These are phyloP conservation scores for Aristolochia californica DNA, from an alignment of 164 flowering plant genomes.

Conservation along the genomic window DNA sequence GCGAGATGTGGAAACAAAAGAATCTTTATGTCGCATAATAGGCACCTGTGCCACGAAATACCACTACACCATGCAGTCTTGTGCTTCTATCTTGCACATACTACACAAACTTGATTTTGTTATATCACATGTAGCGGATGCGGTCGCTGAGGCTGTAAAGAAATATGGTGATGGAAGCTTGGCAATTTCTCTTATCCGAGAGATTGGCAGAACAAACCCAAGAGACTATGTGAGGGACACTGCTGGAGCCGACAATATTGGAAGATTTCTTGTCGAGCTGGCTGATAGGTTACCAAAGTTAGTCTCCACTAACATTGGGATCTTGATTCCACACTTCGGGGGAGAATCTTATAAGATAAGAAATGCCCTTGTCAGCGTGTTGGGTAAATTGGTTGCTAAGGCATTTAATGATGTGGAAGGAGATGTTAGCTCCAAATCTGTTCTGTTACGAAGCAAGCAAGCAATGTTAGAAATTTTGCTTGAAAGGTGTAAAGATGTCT, in stretches of 20 bases:
- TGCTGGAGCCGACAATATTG: slow-evolving; percentile 88
- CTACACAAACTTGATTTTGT: slow-evolving; percentile 80
- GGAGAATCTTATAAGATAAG: slow-evolving; percentile 97
- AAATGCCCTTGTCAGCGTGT: slow-evolving; percentile 83
- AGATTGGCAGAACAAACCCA: slow-evolving; percentile 80
- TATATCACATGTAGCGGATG: slow-evolving; percentile 61
- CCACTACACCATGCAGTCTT: slow-evolving; percentile 60
- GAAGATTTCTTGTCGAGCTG: slow-evolving; percentile 85
- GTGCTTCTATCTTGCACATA: slow-evolving; percentile 82
- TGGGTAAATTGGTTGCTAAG: slow-evolving; percentile 77
- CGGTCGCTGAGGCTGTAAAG: slow-evolving; percentile 65
- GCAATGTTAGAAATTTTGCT: slow-evolving; percentile 94
- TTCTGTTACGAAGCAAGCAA: slow-evolving; percentile 78
- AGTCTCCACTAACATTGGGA: slow-evolving; percentile 67
- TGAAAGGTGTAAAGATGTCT: slow-evolving; percentile 84
- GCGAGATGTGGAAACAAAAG: slow-evolving; percentile 66
- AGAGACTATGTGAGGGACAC: slow-evolving; percentile 81
- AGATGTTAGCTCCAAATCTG: slow-evolving; percentile 66
- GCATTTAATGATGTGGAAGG: slow-evolving; percentile 80
- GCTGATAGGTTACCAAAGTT: slow-evolving; percentile 80
- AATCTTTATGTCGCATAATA: slow-evolving; percentile 71
- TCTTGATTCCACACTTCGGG: slow-evolving; percentile 86
- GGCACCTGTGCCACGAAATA: slow-evolving; percentile 88
- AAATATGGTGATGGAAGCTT: slow-evolving; percentile 81
- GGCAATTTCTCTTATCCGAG: slow-evolving; percentile 62